Base-by-base conservation (phyloP, 2,329 filamentous ascomycete genomes). In the Mollisiaceae sp. region DNA sequence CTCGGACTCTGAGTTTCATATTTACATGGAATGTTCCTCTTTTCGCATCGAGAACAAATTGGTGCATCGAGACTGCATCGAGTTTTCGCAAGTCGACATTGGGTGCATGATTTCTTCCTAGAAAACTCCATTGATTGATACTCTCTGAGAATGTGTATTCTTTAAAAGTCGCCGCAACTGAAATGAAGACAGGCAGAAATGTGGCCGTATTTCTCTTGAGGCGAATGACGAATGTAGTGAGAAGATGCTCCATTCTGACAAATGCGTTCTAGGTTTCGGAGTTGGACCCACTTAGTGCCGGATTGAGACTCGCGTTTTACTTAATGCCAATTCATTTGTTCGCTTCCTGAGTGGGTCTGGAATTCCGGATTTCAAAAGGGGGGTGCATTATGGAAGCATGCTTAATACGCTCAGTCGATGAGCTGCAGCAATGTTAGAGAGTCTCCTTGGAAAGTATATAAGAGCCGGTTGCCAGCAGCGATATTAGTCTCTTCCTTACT, bases 101-200 rank as follows among this genome's bases (percentile, higher is more conserved):
- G 59, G 4, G 12, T 59, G 43, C 68, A 70, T n/a, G 68, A 66
- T 41, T 64, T 70, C 35, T 65, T 70, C 24, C 64, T 59, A 12
- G 59, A 36, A 38, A 18, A 57, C 8, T 65, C 65, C 65, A 67
- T 67, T 47, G 27, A 12, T 41, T 8, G 18, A n/a, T 15, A 55
- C 14, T 54, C 4, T 38, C 24, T 18, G 5, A 24, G 47, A 52
- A 2, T n/a, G 4, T 12, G 5, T 32, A 20, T 8, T 14, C 47
- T 4, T 5, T 14, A 27, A 27, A 27, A 54, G 12, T 27, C 8
- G 8, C n/a, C 15, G n/a, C 12, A 18, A 43, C 14, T 43, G 15
- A 20, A 22, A 9, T 24, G 2, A 2, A 50, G 20, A 20, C 8
- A 50, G 24, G 5, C 45, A 50, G n/a, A 45, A 22, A 24, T 50